Evolutionary conservation across 352 stramenopile genomes (phyloP), one percentile per base, ranked within the genome.

Genomic region (Pythium phragmiticola): DNA sequence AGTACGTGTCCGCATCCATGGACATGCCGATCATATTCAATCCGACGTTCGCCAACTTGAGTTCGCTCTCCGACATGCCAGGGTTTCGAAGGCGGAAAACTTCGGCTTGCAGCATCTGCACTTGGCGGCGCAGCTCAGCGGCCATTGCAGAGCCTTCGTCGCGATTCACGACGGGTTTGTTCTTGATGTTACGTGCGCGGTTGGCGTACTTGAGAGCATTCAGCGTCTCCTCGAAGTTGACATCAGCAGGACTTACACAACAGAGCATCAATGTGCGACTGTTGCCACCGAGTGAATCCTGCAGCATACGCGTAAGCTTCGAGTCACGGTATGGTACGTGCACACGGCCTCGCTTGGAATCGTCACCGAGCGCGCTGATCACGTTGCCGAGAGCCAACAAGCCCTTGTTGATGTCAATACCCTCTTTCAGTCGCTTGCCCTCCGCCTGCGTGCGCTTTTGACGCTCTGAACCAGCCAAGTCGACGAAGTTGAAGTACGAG

Each of bases 341-440:
- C 6, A 96, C 87, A 70, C 86, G 78, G 76, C 93, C 83, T 78
- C 93, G 70, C 61, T 95, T 95, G 50, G 89, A 90, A 47, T 96
- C 84, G 47, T 98, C 92, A 19, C 92, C 95, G 8, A 99, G 75
- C 9, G 95, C 94, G 65, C 96, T 98, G 63, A 99, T 99, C 30
- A 99, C 97, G 68, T 99, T 99, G 4, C 97, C 97, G 17, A 99
- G 84, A 9, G 94, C 96, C 16, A 99, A 79, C 21, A 99, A 81
- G 4, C 97, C 97, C 73, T 98, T 97, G 81, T 99, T 99, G 75
- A 99, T 99, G 68, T 98, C 89, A 47, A 99, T 98, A 34, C 94
- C 96, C 83, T 99, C 96, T 61, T 92, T 97, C 57, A 98, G 73
- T 1, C 96, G 82, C 67, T 93, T 90, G 28, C 84, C 94, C 53